Conservation (phyloP, 148 eudicot species). For the Vaccinium vitisidaea region DNA sequence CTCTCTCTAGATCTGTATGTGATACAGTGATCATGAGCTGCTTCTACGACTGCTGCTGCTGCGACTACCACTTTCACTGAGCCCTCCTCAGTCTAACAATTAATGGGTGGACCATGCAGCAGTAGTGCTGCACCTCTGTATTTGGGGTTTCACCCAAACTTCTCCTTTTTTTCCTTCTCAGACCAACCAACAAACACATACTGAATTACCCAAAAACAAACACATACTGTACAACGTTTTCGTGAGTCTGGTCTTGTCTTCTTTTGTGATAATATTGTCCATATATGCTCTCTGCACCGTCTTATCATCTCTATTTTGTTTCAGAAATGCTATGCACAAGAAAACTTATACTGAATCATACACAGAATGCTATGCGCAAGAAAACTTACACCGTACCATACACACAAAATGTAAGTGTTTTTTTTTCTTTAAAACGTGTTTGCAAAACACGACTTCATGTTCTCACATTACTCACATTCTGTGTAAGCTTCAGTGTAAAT, state of each 20-base stretch:
- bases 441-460: too few species aligned
- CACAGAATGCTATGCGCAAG: too few species aligned
- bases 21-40: neutral
- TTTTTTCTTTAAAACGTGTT: too few species aligned
- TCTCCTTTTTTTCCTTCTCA: neutral
- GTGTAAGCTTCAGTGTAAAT: too few species aligned
- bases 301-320: neutral
- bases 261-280: neutral
- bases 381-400: too few species aligned
- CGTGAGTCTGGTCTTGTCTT: neutral
- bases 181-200: neutral
- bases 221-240: neutral
- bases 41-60: neutral
- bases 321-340: neutral
- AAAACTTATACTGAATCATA: too few species aligned
- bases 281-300: neutral
- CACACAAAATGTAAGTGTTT: too few species aligned
- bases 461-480: too few species aligned
- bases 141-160: slow-evolving; percentile 5
- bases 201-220: too few species aligned
- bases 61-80: slow-evolving; percentile 3
- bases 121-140: neutral
- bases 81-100: neutral
- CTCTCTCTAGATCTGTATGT: neutral
- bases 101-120: neutral